These are phyloP conservation scores for Umbellularia californica DNA, from an alignment of 164 flowering plant species.

Conservation along the genomic window DNA sequence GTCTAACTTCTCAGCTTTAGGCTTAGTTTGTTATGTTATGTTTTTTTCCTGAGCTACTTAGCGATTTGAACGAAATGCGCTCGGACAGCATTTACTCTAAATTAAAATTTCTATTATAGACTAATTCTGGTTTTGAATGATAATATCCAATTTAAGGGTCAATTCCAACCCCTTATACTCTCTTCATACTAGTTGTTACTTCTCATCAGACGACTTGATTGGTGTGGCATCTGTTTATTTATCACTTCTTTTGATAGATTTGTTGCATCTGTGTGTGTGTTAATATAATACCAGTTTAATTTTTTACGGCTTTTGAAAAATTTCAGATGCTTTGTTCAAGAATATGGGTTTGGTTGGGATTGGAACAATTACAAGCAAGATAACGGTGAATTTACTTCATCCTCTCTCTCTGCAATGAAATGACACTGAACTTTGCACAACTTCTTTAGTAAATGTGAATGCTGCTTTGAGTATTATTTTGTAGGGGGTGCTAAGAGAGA, in stretches of 20 bases:
- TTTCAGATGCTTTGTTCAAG: constrained; percentile 3
- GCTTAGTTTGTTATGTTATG: no score
- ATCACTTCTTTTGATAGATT: no score
- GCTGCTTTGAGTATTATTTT: not conserved
- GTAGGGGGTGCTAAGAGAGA: constrained; percentile 32
- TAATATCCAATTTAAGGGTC: not conserved
- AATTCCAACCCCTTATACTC: not conserved
- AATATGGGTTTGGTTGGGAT: constrained; percentile 17
- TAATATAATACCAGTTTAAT: not conserved
- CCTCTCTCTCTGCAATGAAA: not conserved
- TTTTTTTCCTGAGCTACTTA: no score
- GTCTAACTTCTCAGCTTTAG: no score
- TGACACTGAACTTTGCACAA: not conserved
- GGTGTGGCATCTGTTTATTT: not conserved
- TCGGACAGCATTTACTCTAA: no score
- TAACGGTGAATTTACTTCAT: constrained; percentile 17
- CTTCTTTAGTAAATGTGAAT: not conserved
- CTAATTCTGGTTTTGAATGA: not conserved
- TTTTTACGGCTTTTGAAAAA: not conserved
- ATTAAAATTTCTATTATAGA: not conserved
- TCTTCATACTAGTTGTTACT: not conserved
- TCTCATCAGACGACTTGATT: not conserved
- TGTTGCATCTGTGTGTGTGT: not conserved
- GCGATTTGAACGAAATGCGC: no score
- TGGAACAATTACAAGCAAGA: constrained; percentile 27